These are phyloP conservation scores for Amaranthus palmeri DNA, from an alignment of 148 eudicot genomes.

Conservation along the genomic window DNA sequence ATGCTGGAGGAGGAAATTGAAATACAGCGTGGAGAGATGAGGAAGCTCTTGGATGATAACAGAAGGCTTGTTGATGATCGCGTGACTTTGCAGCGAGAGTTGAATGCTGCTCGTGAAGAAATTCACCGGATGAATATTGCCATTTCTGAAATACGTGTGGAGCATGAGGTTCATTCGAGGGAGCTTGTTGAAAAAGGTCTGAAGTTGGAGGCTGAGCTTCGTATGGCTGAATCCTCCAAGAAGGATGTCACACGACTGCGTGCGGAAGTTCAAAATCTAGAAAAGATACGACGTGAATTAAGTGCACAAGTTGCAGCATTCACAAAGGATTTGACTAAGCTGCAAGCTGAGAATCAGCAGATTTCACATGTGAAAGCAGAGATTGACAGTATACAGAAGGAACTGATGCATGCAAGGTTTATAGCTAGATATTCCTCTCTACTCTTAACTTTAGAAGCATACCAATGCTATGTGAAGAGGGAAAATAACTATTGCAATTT, in stretches of 20 bases:
- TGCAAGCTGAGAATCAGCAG: constrained; percentile 72
- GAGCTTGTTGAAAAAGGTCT: constrained; percentile 72
- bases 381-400: constrained; percentile 66
- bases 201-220: constrained; percentile 89
- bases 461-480: not conserved
- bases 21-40: constrained; percentile 68
- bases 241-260: constrained; percentile 61
- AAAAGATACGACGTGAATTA: constrained; percentile 54
- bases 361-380: constrained; percentile 70
- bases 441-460: not conserved
- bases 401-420: constrained; percentile 87
- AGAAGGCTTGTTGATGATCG: constrained; percentile 82
- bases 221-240: constrained; percentile 67
- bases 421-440: not conserved
- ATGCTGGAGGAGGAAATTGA: constrained; percentile 92
- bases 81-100: constrained; percentile 65
- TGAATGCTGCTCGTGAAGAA: constrained; percentile 75
- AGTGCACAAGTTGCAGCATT: constrained; percentile 62
- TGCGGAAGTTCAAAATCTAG: constrained; percentile 69
- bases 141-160: constrained; percentile 66
- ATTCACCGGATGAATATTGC: constrained; percentile 63
- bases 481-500: not conserved
- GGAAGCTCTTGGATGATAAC: constrained; percentile 75
- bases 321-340: constrained; percentile 58
- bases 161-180: constrained; percentile 71